phyloP scores from a whole-genome alignment of 192 early-diverging fungal species.

The Mortierella hygrophila region DNA sequence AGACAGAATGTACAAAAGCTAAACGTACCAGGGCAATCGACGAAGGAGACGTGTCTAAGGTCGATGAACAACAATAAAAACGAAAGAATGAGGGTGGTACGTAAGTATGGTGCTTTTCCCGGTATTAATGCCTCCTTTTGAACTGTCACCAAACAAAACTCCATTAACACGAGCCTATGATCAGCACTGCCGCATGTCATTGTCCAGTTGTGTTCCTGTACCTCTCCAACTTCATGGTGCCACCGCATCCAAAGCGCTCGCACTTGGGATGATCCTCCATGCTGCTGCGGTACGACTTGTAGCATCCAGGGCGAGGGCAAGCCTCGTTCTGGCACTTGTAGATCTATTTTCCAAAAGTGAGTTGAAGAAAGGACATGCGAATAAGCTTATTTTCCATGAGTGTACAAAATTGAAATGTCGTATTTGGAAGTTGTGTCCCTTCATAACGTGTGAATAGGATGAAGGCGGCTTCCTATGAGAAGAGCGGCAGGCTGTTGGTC shows the following conservation, averaged over 20 bases:
- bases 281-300: slow-evolving; percentile 85
- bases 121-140: background rate
- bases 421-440: background rate
- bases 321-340: slow-evolving; percentile 96
- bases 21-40: slow-evolving; percentile 92
- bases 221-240: slow-evolving; percentile 87
- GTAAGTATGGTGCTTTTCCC: background rate
- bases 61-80: background rate
- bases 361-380: background rate
- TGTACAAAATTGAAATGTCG: background rate
- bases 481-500: too few species aligned
- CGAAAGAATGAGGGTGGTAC: background rate
- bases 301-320: slow-evolving; percentile 97
- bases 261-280: slow-evolving; percentile 92
- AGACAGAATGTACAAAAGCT: background rate
- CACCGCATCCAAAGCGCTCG: slow-evolving; percentile 87
- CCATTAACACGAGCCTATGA: background rate
- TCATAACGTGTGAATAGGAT: background rate
- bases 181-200: background rate
- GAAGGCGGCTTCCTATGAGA: too few species aligned
- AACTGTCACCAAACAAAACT: background rate
- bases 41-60: slow-evolving; percentile 94
- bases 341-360: slow-evolving; percentile 66
- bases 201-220: slow-evolving; percentile 22
- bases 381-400: background rate